phyloP scores from a whole-genome alignment of 1,284 basidiomycete genomes.

The Neotropicomus parvogracilis region DNA sequence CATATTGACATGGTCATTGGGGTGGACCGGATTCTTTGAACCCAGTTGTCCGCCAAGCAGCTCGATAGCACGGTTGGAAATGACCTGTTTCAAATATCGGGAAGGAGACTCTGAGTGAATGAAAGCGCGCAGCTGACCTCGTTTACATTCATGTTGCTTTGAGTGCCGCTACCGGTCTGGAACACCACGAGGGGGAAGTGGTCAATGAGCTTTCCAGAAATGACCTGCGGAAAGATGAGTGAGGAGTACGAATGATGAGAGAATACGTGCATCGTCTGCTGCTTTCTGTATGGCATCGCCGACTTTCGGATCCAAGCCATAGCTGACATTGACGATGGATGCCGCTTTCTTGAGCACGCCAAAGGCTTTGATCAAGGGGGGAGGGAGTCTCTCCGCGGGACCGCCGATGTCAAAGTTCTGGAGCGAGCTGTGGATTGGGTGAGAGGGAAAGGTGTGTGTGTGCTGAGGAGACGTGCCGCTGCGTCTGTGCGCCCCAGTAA shows the following conservation, averaged over 20 bases:
- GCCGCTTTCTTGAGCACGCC: slow-evolving; percentile 98
- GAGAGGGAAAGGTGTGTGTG: neutral
- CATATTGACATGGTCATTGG: slow-evolving; percentile 99
- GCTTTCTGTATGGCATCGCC: slow-evolving; percentile 89
- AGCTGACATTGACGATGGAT: slow-evolving; percentile 84
- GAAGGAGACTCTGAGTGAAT: neutral
- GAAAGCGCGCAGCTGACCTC: slow-evolving; percentile 53
- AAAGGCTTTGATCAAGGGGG: slow-evolving; percentile 95
- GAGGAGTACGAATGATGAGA: neutral
- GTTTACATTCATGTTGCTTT: slow-evolving; percentile 99
- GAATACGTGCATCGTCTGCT: slow-evolving; percentile 78
- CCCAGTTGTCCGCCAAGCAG: slow-evolving; percentile 94
- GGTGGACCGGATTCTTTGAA: slow-evolving; percentile 96
- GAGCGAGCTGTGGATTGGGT: slow-evolving; percentile 59
- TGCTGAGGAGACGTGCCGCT: slow-evolving; percentile 54
- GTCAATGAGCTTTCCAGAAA: slow-evolving; percentile 89
- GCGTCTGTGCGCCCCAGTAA: slow-evolving; percentile 99
- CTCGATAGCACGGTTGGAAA: slow-evolving; percentile 98
- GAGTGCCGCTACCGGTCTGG: slow-evolving; percentile 98
- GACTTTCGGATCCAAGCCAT: slow-evolving; percentile 89
- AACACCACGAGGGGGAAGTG: slow-evolving; percentile 99
- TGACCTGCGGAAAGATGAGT: slow-evolving; percentile 58
- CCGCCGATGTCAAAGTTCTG: slow-evolving; percentile 99
- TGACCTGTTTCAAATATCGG: slow-evolving; percentile 57
- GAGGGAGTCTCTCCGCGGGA: slow-evolving; percentile 86